Percentiles rank a stretch among this genome's conserved stretches.
Evolutionary conservation across 805 yeast genomes (phyloP).

Genomic region (Metschnikowia anglica): DNA sequence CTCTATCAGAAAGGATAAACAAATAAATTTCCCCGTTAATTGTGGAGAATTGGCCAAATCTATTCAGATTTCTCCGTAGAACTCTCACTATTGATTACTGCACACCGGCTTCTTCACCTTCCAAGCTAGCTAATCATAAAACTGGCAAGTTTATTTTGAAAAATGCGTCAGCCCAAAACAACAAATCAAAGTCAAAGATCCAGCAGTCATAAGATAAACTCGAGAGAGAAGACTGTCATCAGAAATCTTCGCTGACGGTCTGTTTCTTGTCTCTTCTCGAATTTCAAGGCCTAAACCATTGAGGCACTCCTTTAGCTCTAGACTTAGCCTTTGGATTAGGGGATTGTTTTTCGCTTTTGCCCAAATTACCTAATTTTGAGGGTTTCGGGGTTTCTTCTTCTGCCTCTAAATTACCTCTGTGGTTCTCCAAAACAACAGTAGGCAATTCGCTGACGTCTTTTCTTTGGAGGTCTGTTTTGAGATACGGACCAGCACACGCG

Average conservation of each 20-base stretch:
- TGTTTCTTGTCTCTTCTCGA: too few species aligned
- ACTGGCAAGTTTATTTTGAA: too few species aligned
- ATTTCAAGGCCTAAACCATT: slow-evolving; percentile 18
- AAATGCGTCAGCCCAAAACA: too few species aligned
- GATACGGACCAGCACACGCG: slow-evolving; percentile 27
- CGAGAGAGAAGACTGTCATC: too few species aligned
- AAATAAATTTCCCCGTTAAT: too few species aligned
- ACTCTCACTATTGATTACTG: too few species aligned
- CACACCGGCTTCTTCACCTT: too few species aligned
- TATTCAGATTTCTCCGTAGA: too few species aligned
- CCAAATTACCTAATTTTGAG: background rate
- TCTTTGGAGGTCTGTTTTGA: slow-evolving; percentile 22
- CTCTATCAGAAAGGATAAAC: too few species aligned
- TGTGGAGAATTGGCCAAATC: too few species aligned
- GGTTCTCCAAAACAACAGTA: slow-evolving; percentile 34
- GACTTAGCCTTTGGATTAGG: slow-evolving; percentile 4
- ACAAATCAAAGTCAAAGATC: background rate
- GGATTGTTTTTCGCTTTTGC: background rate
- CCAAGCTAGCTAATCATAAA: too few species aligned
- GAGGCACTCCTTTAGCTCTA: slow-evolving; percentile 16
- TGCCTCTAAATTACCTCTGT: slow-evolving; percentile 34
- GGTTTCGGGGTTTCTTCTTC: slow-evolving; percentile 18
- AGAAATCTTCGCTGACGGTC: too few species aligned
- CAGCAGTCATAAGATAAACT: background rate
- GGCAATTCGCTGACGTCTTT: slow-evolving; percentile 35